A percentile compares a stretch with the other conserved stretches of the same genome.
Evolutionary conservation across 257 asterid genomes (phyloP).

Genomic region (Solanum verrucosum): DNA sequence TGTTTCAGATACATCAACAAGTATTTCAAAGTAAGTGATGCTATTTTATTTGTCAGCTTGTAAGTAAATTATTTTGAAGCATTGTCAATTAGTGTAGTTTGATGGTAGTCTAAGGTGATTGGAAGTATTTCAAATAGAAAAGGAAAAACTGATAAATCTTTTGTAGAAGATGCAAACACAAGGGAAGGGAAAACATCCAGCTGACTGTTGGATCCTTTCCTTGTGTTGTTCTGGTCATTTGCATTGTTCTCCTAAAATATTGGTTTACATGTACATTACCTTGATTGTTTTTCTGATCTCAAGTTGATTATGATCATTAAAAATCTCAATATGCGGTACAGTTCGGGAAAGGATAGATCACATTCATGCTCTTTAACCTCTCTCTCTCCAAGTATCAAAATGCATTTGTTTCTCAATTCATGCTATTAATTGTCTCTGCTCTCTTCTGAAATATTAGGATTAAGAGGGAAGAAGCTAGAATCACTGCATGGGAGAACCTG

Average conservation of each 20-base stretch:
- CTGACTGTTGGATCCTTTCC: not conserved
- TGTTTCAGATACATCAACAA: slow-evolving; percentile 49
- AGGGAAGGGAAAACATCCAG: not conserved
- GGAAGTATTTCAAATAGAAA: not conserved
- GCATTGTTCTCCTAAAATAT: not conserved
- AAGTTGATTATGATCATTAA: not conserved
- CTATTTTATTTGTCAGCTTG: not conserved
- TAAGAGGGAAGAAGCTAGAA: slow-evolving; percentile 63
- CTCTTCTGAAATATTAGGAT: slow-evolving; percentile 24
- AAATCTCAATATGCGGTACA: not conserved
- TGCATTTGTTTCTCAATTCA: not conserved
- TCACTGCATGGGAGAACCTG: slow-evolving; percentile 73
- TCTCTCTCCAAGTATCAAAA: not conserved
- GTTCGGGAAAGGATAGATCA: not conserved
- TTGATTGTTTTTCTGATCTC: not conserved
- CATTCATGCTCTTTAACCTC: not conserved
- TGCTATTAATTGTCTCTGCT: not conserved
- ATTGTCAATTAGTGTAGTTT: not conserved
- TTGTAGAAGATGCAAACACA: not conserved
- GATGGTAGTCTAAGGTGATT: not conserved
- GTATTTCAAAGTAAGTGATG: slow-evolving; percentile 52
- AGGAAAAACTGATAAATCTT: not conserved
- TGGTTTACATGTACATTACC: not conserved
- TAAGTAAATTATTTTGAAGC: not conserved
- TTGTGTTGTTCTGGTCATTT: not conserved